Evolutionary conservation across 2,329 filamentous ascomycete genomes (phyloP), one percentile per base, ranked within the genome.

Genomic region (Laburnicola sp.): DNA sequence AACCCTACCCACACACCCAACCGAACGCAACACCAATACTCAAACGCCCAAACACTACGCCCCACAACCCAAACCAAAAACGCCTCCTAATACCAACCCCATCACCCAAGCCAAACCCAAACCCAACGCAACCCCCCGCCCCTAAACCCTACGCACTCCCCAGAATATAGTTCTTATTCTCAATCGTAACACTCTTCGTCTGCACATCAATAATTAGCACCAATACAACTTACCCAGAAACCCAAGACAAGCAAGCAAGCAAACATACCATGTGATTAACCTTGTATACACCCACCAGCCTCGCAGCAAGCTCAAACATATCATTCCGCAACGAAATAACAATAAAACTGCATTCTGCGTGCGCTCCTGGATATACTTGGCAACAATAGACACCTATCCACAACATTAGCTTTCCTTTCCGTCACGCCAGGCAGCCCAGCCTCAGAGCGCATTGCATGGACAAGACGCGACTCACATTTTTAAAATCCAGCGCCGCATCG

Each of bases 331-430:
- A 80, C 11, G 91, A 97, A 69, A 99, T 99, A 68, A 99, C 94
- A 64, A 99, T 94, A 73, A 99, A 99, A 71, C 99, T 1, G 94
- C 95, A 75, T 99, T 99, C 82, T 97, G 97, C 54, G 94, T 99
- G 48, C 94, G 83, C 78, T 99, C 94, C 78, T 97, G 97, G 82
- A 99, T 99, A 74, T 99, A 99, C 65, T 91, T 94, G 51, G 94
- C 94, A 39, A 99, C 94, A 68, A 99, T 99, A 1, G 91, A 96
- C 35, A 97, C 89, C 90, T 93, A 63, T 28, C 26, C 22, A n/a
- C n/a, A n/a, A 34, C 16, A 37, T 53, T 51, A 57, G 48, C 16
- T 31, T 22, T 10, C 35, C 30, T n/a, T 26, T 32, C 26, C 3
- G 6, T 11, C 6, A 39, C 22, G n/a, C n/a, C n/a, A n/a, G n/a